Evolutionary conservation across 1,284 basidiomycete species (phyloP).

Genomic region (Mrakiaceae sp.): DNA sequence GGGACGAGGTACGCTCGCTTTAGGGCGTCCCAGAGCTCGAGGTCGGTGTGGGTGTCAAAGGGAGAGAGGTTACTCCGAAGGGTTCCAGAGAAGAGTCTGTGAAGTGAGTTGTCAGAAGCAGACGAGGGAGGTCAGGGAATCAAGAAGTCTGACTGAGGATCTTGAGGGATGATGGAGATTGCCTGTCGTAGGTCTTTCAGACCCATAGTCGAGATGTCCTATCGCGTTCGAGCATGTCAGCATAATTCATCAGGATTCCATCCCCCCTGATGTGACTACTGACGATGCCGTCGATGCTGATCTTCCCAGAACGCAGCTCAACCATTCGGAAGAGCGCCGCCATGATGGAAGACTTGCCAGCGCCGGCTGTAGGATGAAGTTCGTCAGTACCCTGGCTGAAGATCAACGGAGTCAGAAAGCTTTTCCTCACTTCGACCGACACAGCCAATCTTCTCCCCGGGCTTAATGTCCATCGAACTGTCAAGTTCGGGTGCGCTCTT

Average conservation of each 20-base stretch:
- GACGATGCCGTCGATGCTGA: slow-evolving; percentile 39
- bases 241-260: too few relatives aligned
- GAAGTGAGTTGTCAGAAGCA: not conserved
- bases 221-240: too few relatives aligned
- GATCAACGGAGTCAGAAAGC: slow-evolving; percentile 18
- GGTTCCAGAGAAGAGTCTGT: slow-evolving; percentile 39
- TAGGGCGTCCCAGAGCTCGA: slow-evolving; percentile 59
- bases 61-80: slow-evolving; percentile 52
- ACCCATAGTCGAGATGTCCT: slow-evolving; percentile 34
- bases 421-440: slow-evolving; percentile 43
- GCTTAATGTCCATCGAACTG: slow-evolving; percentile 29
- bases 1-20: slow-evolving; percentile 54
- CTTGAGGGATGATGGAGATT: slow-evolving; percentile 46
- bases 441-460: slow-evolving; percentile 40
- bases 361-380: too few relatives aligned
- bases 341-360: slow-evolving; percentile 34
- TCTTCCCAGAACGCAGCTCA: slow-evolving; percentile 32
- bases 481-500: too few relatives aligned
- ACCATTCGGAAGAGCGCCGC: slow-evolving; percentile 38
- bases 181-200: slow-evolving; percentile 32
- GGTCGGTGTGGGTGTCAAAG: slow-evolving; percentile 55
- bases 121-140: not conserved
- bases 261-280: too few relatives aligned
- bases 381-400: not conserved
- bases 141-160: slow-evolving; percentile 45